These are phyloP conservation scores for Colletotrichum musae DNA, from an alignment of 2,329 filamentous ascomycete genomes.

Conservation along the genomic window DNA sequence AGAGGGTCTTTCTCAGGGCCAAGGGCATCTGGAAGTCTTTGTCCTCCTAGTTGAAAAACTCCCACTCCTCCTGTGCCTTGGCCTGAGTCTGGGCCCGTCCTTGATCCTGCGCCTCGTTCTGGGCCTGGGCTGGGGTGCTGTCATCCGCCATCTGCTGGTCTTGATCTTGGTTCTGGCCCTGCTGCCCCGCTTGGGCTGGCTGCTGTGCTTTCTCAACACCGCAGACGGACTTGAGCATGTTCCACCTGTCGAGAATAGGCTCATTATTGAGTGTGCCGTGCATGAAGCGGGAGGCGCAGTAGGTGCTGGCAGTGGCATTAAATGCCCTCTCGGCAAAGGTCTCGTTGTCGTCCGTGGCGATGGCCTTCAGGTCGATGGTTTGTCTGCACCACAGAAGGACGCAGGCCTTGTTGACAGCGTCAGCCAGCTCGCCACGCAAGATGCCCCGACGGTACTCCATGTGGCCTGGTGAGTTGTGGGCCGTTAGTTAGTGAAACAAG, in stretches of 20 bases:
- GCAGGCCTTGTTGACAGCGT: background rate
- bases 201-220: background rate
- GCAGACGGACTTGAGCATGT: background rate
- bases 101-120: too few species aligned
- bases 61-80: background rate
- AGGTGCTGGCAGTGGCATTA: background rate
- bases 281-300: background rate
- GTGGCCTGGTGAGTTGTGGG: background rate
- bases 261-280: background rate
- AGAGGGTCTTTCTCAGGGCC: background rate
- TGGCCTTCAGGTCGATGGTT: background rate
- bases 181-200: too few species aligned
- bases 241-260: background rate
- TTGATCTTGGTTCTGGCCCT: too few species aligned
- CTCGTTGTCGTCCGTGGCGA: background rate
- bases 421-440: background rate
- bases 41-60: background rate
- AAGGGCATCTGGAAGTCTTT: background rate
- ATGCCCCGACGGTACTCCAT: background rate
- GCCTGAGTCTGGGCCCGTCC: background rate
- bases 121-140: too few species aligned
- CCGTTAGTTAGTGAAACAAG: background rate
- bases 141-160: too few species aligned
- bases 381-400: background rate
- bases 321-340: background rate